Base-by-base conservation (phyloP, 192 early-diverging fungal genomes). In the Geranomyces variabilis region DNA sequence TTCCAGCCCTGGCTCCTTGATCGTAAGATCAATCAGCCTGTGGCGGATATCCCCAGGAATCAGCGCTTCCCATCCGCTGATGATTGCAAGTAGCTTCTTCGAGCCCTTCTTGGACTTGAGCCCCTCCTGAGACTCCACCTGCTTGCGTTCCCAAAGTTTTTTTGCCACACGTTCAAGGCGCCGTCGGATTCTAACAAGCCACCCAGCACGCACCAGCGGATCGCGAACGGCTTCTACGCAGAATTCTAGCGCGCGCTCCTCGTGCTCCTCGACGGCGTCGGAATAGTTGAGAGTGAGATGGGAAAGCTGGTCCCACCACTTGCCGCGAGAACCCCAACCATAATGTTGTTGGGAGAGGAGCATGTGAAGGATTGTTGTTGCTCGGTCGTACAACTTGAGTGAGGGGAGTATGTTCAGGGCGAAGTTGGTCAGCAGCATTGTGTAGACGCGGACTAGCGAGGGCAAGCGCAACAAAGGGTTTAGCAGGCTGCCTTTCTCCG, bases 281-380 rank as follows among this genome's bases (percentile, higher is more conserved):
- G 17, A 28, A 34, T 72, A 28, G 44, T 72, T 63, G 43, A 72
- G 51, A 22, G 62, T 64, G 13, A 72, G 62, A 53, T 72, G 70
- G 30, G 61, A 64, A 31, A 72, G 61, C 31, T 72, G 70, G 28
- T 72, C 70, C 70, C 70, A 72, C 70, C 70, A 72, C 64, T 72
- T 72, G 8, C 70, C 70, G 17, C 70, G 70, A 7, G 70, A 72
- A 17, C 70, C 70, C 7, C 59, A 29, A 19, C 70, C 70, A 26
- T 53, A 48, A 3, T n/a, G 28, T 15, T 53, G 43, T 33, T 72
- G 70, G 43, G 62, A 63, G 10, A 72, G 62, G 0, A 72, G 28
- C 6, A 36, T 12, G 33, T 72, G 70, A 19, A 72, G 62, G 21
- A 72, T 29, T 12, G 44, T 26, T 24, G 64, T 63, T 19, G 70